phyloP scores from a whole-genome alignment of 2,329 filamentous ascomycete genomes.

The Ophiostoma perfectum region DNA sequence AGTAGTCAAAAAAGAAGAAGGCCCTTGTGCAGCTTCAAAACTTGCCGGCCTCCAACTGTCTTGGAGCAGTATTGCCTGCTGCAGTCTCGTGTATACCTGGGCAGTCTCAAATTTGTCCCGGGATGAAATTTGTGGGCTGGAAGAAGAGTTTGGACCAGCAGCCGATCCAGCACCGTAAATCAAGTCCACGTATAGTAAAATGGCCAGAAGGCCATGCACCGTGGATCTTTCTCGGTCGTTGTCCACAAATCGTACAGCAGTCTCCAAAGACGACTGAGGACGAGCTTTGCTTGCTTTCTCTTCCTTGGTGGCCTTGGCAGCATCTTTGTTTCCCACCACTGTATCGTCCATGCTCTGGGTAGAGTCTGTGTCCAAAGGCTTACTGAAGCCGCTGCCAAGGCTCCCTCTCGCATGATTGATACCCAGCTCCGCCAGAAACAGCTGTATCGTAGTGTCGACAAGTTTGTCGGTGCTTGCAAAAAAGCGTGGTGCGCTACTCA shows the following conservation, averaged over 20 bases:
- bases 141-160: constrained; percentile 27
- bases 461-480: constrained; percentile 45
- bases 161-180: constrained; percentile 35
- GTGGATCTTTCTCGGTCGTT: constrained; percentile 46
- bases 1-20: neutral
- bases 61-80: constrained; percentile 38
- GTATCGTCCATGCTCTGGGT: too few species aligned
- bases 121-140: constrained; percentile 25
- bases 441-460: constrained; percentile 45
- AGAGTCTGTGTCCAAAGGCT: constrained; percentile 14
- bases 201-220: constrained; percentile 46
- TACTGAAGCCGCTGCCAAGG: constrained; percentile 27
- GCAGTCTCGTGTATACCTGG: constrained; percentile 38
- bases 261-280: constrained; percentile 19
- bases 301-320: neutral
- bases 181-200: constrained; percentile 58
- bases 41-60: constrained; percentile 33
- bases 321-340: too few species aligned
- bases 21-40: neutral
- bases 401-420: constrained; percentile 45
- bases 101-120: constrained; percentile 33
- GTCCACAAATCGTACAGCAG: constrained; percentile 48
- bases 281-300: constrained; percentile 26
- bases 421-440: constrained; percentile 47
- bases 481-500: constrained; percentile 47